Evolutionary conservation across 306 rosid species (phyloP), one percentile per base, ranked within the genome.

Genomic region (Vicia faba): DNA sequence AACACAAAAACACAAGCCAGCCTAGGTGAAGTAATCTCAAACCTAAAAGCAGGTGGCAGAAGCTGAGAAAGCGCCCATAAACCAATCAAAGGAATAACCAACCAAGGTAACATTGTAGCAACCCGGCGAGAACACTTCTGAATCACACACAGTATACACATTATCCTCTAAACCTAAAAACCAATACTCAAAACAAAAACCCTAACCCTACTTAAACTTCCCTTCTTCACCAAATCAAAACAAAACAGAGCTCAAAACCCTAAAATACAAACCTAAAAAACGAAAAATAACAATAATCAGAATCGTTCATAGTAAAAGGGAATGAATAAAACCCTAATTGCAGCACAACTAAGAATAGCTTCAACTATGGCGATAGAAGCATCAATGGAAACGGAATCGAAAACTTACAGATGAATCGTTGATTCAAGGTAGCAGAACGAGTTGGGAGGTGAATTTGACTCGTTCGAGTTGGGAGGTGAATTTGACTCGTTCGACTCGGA

Each of bases 81-180:
- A 61, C 95, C 96, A 76, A 90, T 90, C 20, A 95, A 79, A 7
- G 99, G 99, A 79, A 95, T 81, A 73, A 95, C 96, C 82, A 95
- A 88, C 99, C 99, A 95, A 78, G 99, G 99, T 46, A 95, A 95
- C 99, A 90, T 86, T 26, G 96, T 86, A 55, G 99, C 99, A 60
- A 90, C 96, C 97, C 92, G 91, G 88, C 99, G 99, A 88, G 97
- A 95, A 89, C 95, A 95, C 99, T 95, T 95, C 87, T 95, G 99
- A 84, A 95, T 95, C 68, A 95, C 97, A 79, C 99, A 95, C 49
- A 95, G 96, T 86, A 95, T 95, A 88, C 99, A 95, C 99, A 95
- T 95, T 90, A 88, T 95, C 88, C 88, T 85, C 88, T 78, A 87
- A 15, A 43, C 59, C 43, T 28, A 45, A 23, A 46, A 57, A 36